Conservation (phyloP, 2,329 filamentous ascomycete genomes). For the Drechslerella dactyloides region DNA sequence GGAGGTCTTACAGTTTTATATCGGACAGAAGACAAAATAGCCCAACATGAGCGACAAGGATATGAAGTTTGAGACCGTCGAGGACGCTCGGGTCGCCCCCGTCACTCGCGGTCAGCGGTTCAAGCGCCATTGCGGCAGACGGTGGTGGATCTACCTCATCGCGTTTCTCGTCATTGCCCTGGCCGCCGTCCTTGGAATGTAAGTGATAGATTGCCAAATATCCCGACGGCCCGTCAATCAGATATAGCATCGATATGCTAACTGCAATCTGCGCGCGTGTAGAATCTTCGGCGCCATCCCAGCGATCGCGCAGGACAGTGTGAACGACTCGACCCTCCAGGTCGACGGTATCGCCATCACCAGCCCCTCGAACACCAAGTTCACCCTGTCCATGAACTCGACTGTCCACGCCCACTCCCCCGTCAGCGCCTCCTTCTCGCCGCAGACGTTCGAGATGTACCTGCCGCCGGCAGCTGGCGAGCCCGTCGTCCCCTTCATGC, state of each 20-base stretch:
- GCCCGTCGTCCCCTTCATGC: conserved; percentile 63
- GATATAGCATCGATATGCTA: not conserved
- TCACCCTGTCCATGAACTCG: conserved; percentile 66
- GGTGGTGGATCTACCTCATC: conserved; percentile 69
- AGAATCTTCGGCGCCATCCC: conserved; percentile 67
- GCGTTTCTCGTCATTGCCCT: conserved; percentile 62
- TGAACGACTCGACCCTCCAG: conserved; percentile 64
- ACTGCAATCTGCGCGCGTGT: conserved; percentile 4
- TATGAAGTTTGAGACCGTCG: conserved; percentile 44
- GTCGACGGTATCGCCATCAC: conserved; percentile 64
- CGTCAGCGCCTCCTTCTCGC: conserved; percentile 58
- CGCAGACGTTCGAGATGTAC: conserved; percentile 62
- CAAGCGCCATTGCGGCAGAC: conserved; percentile 63
- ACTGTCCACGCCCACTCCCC: conserved; percentile 63
- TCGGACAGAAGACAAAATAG: conserved; percentile 1
- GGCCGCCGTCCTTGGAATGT: conserved; percentile 68
- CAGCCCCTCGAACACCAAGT: conserved; percentile 60
- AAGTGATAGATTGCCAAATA: conserved; percentile 58
- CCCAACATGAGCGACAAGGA: conserved; percentile 45
- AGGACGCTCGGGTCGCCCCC: conserved; percentile 22
- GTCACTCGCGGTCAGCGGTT: conserved; percentile 56
- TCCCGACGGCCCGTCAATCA: not conserved
- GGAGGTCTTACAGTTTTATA: conserved; percentile 1
- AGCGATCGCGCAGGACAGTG: conserved; percentile 65
- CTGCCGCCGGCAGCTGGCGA: conserved; percentile 61